A percentile compares a stretch with the other conserved stretches of the same genome.
Evolutionary conservation across 2,329 filamentous ascomycete species (phyloP).

Genomic region (Atkinsonella hypoxylon): DNA sequence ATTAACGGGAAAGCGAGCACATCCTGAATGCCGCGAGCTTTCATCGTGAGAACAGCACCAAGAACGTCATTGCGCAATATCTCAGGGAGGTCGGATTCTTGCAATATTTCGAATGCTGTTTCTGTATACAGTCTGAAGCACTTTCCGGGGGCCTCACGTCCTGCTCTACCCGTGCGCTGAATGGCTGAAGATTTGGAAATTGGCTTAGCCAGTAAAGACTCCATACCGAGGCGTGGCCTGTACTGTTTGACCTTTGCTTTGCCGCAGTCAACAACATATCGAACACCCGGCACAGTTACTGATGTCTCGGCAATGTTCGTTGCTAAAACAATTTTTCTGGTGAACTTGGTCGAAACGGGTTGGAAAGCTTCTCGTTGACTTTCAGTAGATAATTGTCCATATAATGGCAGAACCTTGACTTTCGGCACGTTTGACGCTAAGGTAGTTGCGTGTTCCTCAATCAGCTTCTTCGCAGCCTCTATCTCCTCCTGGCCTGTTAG

Average conservation of each 20-base stretch:
- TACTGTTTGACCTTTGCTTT: constrained; percentile 94
- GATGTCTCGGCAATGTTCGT: constrained; percentile 99
- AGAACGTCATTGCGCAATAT: constrained; percentile 84
- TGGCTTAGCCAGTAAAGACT: constrained; percentile 79
- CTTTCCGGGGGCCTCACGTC: constrained; percentile 81
- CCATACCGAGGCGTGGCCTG: constrained; percentile 70
- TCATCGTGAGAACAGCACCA: constrained; percentile 82
- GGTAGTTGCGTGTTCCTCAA: constrained; percentile 66
- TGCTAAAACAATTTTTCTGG: constrained; percentile 79
- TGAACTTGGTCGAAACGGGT: constrained; percentile 56
- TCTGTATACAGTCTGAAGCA: constrained; percentile 87
- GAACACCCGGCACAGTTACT: constrained; percentile 85
- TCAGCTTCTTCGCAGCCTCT: constrained; percentile 64
- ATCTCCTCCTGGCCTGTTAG: constrained; percentile 90
- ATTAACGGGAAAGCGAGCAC: constrained; percentile 75
- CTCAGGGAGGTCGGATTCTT: constrained; percentile 70
- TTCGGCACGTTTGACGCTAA: constrained; percentile 67
- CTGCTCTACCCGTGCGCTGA: constrained; percentile 82
- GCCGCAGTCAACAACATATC: constrained; percentile 83
- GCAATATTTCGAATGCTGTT: constrained; percentile 55
- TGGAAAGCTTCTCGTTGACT: constrained; percentile 81
- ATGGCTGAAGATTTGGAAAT: constrained; percentile 91
- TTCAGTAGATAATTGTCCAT: constrained; percentile 77
- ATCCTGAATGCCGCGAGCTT: constrained; percentile 76
- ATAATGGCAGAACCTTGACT: constrained; percentile 64